Evolutionary conservation across 495 filamentous ascomycete genomes (phyloP).

Genomic region (Monascus purpureus): DNA sequence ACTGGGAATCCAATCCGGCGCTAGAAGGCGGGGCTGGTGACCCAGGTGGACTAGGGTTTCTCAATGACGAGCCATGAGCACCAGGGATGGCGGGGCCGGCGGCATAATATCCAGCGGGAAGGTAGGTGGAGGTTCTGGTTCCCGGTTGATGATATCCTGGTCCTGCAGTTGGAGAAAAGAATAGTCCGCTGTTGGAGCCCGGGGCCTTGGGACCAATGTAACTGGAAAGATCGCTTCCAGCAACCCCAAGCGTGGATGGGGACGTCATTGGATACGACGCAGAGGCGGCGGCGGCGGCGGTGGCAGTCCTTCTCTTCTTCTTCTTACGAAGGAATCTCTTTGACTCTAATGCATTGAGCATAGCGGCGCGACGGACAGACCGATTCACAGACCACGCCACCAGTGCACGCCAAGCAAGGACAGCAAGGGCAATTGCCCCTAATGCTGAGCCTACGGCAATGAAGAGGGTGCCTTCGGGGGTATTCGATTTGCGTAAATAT

Average conservation of each 20-base stretch:
- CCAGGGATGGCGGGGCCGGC: constrained; percentile 43
- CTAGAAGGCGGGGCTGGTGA: constrained; percentile 43
- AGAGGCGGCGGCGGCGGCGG: too few relatives aligned
- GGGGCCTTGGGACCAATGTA: constrained; percentile 34
- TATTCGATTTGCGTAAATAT: constrained; percentile 85
- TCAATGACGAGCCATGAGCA: constrained; percentile 15
- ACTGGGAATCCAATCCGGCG: constrained; percentile 15
- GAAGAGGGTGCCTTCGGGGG: constrained; percentile 92
- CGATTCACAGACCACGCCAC: constrained; percentile 89
- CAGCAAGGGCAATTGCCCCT: constrained; percentile 61
- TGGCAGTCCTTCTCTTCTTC: constrained; percentile 33
- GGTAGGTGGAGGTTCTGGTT: constrained; percentile 54
- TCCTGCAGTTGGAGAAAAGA: constrained; percentile 88
- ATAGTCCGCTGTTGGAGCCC: constrained; percentile 47
- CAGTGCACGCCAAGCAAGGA: constrained; percentile 78
- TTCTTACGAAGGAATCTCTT: constrained; percentile 49
- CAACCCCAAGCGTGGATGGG: constrained; percentile 37
- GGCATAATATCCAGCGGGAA: constrained; percentile 89
- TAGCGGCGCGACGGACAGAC: constrained; percentile 64
- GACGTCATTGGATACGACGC: too few relatives aligned
- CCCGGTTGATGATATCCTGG: constrained; percentile 21
- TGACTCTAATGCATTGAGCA: constrained; percentile 54
- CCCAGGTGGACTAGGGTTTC: constrained; percentile 53
- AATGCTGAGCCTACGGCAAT: constrained; percentile 84
- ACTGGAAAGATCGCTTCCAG: constrained; percentile 20